Percentiles rank a stretch among this genome's conserved stretches.
Conservation (phyloP, 352 stramenopile species). For the Pythium dissotocum region DNA sequence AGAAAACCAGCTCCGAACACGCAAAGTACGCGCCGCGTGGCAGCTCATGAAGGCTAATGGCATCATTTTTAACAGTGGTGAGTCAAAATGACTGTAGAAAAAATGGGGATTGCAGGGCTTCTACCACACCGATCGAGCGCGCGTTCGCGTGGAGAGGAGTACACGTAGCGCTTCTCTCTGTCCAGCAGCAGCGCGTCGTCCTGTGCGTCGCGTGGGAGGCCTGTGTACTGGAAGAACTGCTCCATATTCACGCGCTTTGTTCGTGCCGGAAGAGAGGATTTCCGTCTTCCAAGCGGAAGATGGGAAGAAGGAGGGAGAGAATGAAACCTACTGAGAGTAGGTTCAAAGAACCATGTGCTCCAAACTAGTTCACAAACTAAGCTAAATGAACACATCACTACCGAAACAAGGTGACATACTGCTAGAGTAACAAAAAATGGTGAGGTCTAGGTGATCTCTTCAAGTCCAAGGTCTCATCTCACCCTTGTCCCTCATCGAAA, state of each 20-base stretch:
- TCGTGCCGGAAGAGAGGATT: not conserved
- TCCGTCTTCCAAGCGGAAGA: too few species aligned
- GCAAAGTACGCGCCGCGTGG: conserved; percentile 67
- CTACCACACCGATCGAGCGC: conserved; percentile 46
- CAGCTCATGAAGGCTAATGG: conserved; percentile 48
- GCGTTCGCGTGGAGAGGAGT: conserved; percentile 58
- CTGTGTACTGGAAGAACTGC: conserved; percentile 76
- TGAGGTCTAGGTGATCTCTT: too few species aligned
- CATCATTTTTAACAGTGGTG: too few species aligned
- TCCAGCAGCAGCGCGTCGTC: conserved; percentile 34
- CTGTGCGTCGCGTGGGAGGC: conserved; percentile 27
- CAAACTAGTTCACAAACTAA: too few species aligned
- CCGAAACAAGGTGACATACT: too few species aligned
- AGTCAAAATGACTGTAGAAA: not conserved
- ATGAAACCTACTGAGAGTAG: not conserved
- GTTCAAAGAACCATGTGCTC: not conserved
- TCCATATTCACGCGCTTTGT: conserved; percentile 41
- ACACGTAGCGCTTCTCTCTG: conserved; percentile 59
- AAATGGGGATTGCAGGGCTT: not conserved
- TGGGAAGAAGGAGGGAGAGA: not conserved
- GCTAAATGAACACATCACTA: too few species aligned
- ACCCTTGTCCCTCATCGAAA: too few species aligned
- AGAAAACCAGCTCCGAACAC: conserved; percentile 51
- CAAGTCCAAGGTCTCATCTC: too few species aligned
- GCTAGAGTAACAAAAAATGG: not conserved